Evolutionary conservation across 164 flowering plant species (phyloP), one percentile per base, ranked within the genome.

Genomic region (Umbilicus rupestris): DNA sequence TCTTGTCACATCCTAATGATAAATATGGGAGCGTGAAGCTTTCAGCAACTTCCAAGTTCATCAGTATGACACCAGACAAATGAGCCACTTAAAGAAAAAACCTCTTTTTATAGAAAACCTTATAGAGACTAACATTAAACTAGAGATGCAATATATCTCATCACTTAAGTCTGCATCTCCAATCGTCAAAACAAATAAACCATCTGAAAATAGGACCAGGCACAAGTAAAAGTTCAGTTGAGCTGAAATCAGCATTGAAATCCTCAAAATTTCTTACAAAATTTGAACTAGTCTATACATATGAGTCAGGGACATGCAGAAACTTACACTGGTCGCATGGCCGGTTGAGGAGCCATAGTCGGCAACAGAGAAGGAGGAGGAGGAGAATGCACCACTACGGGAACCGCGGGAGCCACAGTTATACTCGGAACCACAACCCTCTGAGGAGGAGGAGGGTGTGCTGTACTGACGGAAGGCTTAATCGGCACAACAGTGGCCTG

Each of bases 321-420:
- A 55, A 55, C 60, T 55, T 9, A 55, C 60, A 55, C 33, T 55
- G 60, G 31, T 55, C 33, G 60, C 33, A 55, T 30, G 28, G 60
- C 19, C 33, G 9, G 35, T 16, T 55, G 60, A 28, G 29, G 15
- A 55, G 16, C 19, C 60, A 12, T 22, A 55, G 29, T 55, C 19
- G 29, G 60, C 60, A 15, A 26, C 33, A 28, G 14, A 28, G 31
- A 28, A 26, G 33, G 14, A 16, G 16, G 33, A 26, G 60, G 16
- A 11, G 33, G 17, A 55, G 60, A 2, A 52, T 28, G 60, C 57
- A 50, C 28, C 57, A 47, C 19, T n/a, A 47, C 52, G 6, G 19
- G 52, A 3, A 24, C 22, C 24, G 52, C 6, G 30, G 24, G 58
- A 30, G 33, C 33, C 22, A 47, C 55, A 20, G 10, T 47, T 33